A percentile compares a stretch with the other conserved stretches of the same genome.
phyloP scores from a whole-genome alignment of 345 rosid genomes.

The Gossypioides kirkii region DNA sequence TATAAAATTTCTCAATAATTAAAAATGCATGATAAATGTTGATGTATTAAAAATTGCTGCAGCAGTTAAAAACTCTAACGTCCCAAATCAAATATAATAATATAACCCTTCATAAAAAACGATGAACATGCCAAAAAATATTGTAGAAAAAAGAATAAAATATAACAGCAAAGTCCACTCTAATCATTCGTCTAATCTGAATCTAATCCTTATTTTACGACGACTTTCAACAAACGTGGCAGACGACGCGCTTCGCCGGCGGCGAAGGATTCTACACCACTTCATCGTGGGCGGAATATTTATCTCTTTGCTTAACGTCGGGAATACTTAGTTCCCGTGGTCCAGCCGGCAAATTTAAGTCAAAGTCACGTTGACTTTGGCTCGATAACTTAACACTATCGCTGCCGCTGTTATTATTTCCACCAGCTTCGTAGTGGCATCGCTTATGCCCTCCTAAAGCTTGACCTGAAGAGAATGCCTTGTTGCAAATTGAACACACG shows the following conservation, averaged over 20 bases:
- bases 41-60: too few species aligned
- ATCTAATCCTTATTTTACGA: background rate
- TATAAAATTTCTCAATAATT: too few species aligned
- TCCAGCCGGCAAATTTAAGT: conserved; percentile 58
- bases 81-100: background rate
- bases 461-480: conserved; percentile 65
- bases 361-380: conserved; percentile 45
- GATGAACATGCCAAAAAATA: background rate
- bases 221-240: background rate
- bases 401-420: conserved; percentile 13
- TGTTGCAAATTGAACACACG: conserved; percentile 59
- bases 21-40: too few species aligned
- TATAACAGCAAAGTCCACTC: background rate
- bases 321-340: conserved; percentile 17
- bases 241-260: background rate
- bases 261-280: background rate
- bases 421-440: conserved; percentile 59
- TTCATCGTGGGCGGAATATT: background rate
- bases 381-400: conserved; percentile 14
- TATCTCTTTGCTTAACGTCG: conserved; percentile 4
- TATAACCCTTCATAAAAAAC: background rate
- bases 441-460: conserved; percentile 79
- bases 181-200: background rate
- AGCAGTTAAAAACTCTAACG: background rate
- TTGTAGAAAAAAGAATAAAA: background rate